phyloP scores from a whole-genome alignment of 768 basidiomycete species.

The Rickenella mellea region DNA sequence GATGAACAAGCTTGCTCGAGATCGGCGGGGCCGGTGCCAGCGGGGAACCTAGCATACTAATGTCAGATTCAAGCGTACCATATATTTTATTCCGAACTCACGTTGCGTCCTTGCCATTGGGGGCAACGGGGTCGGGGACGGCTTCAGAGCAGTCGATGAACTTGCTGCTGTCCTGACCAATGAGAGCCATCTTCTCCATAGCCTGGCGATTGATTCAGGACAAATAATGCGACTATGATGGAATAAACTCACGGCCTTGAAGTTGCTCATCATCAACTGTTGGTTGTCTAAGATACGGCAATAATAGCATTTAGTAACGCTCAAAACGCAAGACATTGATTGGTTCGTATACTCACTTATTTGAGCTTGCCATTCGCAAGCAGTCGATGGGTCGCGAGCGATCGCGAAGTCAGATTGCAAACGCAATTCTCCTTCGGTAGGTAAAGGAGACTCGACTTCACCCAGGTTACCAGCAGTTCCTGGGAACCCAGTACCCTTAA shows the following conservation, averaged over 20 bases:
- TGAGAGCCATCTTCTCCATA: slow-evolving; percentile 10
- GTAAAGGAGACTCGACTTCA: slow-evolving; percentile 30
- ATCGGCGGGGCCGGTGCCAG: slow-evolving; percentile 4
- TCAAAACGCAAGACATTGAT: background rate
- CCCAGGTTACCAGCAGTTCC: slow-evolving; percentile 21
- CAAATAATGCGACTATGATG: too few species aligned
- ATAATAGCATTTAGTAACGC: background rate
- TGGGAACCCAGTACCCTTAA: slow-evolving; percentile 13
- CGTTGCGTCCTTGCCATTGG: slow-evolving; percentile 5
- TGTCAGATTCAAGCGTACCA: background rate
- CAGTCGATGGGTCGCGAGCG: slow-evolving; percentile 29
- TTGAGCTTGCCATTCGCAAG: slow-evolving; percentile 40
- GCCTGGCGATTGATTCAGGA: too few species aligned
- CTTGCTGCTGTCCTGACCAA: slow-evolving; percentile 5
- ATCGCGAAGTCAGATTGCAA: slow-evolving; percentile 19
- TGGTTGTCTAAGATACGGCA: background rate
- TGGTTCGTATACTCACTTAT: slow-evolving; percentile 18
- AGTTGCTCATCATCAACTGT: background rate
- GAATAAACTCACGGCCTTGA: too few species aligned
- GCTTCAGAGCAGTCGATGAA: slow-evolving; percentile 11
- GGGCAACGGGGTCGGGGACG: slow-evolving; percentile 5
- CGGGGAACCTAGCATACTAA: background rate
- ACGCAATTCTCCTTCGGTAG: slow-evolving; percentile 20
- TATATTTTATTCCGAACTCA: background rate
- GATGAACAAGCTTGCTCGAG: slow-evolving; percentile 3